Evolutionary conservation across 345 rosid genomes (phyloP), one percentile per base, ranked within the genome.

Genomic region (Litchi chinensis): DNA sequence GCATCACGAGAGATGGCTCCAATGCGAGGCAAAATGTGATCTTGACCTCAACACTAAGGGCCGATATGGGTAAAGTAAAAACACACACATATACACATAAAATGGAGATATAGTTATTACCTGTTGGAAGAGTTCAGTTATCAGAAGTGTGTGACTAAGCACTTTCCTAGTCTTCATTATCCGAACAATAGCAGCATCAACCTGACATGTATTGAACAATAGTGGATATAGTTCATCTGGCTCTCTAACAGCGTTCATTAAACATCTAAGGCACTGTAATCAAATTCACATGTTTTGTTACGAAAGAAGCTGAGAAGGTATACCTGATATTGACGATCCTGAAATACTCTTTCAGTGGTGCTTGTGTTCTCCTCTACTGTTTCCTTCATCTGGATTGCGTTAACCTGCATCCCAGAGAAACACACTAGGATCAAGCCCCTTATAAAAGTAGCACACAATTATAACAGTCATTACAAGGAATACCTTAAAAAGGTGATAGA

Each of bases 71-170:
- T 8, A 46, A 46, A 46, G 60, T 15, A 13, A 15, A 54, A 5
- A 13, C 6, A 13, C 60, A 54, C 5, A 13, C 19, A 54, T 15
- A 54, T 37, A 56, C 50, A 69, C 15, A 19, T 22, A 57, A 67
- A 57, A 72, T 56, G 39, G 62, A 32, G 75, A 57, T 10, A 52
- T 5, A 63, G 8, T 85, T 46, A n/a, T 46, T 91, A 92, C 99
- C 98, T 94, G 99, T 85, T 96, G 98, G 85, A 96, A 96, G 80
- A 96, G 98, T 86, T 96, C 99, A n/a, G 99, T 96, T 79, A 96
- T 96, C 69, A 96, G 83, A 84, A 94, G 99, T 5, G 99, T 96
- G 88, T 96, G 99, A 80, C 99, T 96, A 32, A 94, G 89, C 68
- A 94, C 92, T 86, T 96, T 96, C 88, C 99, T 88, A 0, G 99